Conservation (phyloP, 441 rosid species). For the Adansonia gregorii region DNA sequence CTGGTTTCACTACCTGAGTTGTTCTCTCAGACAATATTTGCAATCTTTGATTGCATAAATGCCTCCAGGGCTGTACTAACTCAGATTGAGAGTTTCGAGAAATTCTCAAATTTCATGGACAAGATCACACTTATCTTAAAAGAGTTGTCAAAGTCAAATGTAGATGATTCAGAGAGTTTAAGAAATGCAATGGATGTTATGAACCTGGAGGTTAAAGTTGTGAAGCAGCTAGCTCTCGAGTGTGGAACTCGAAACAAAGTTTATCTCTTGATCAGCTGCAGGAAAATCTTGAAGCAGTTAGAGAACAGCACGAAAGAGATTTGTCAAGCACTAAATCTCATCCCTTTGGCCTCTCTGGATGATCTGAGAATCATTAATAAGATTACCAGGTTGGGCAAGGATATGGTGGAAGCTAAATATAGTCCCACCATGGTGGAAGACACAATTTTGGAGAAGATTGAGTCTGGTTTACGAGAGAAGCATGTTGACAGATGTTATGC, state of each 20-base stretch:
- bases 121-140: constrained; percentile 31
- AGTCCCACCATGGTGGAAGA: constrained; percentile 28
- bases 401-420: constrained; percentile 38
- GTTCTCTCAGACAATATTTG: constrained; percentile 32
- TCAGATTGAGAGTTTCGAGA: constrained; percentile 41
- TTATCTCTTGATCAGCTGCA: constrained; percentile 36
- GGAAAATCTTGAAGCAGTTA: constrained; percentile 31
- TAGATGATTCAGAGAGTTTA: constrained; percentile 28
- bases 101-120: constrained; percentile 39
- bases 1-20: constrained; percentile 25
- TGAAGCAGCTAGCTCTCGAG: constrained; percentile 32
- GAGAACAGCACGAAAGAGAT: constrained; percentile 31
- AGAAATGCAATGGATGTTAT: constrained; percentile 33
- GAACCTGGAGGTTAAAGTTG: constrained; percentile 31
- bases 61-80: constrained; percentile 34
- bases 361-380: constrained; percentile 26
- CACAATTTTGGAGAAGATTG: constrained; percentile 34
- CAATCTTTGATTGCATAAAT: constrained; percentile 30
- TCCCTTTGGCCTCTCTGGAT: constrained; percentile 34
- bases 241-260: constrained; percentile 35
- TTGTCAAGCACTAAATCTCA: constrained; percentile 30
- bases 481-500: constrained; percentile 32
- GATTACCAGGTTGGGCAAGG: constrained; percentile 32
- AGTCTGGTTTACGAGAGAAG: constrained; percentile 30
- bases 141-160: constrained; percentile 33